A percentile compares a stretch with the other conserved stretches of the same genome.
These are phyloP conservation scores for Phytophthora brassicae DNA, from an alignment of 352 stramenopile species.

Conservation along the genomic window DNA sequence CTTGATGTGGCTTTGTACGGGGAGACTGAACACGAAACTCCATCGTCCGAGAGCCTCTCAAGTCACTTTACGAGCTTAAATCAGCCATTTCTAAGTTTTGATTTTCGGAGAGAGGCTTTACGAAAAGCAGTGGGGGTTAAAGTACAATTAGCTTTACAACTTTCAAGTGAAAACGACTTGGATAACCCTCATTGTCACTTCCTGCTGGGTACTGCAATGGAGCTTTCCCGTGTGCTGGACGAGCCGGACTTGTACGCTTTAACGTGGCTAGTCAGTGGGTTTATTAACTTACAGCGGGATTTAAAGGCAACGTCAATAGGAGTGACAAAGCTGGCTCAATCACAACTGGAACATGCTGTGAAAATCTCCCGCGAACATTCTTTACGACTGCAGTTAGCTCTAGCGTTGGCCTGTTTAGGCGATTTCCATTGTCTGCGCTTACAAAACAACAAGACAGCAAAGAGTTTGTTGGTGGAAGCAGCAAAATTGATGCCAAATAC, in stretches of 20 bases:
- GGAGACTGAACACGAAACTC: constrained; percentile 21
- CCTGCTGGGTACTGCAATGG: constrained; percentile 43
- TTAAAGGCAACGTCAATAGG: constrained; percentile 5
- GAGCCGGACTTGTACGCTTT: constrained; percentile 48
- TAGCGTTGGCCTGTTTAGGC: constrained; percentile 41
- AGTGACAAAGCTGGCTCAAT: constrained; percentile 25
- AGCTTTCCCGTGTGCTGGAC: constrained; percentile 37
- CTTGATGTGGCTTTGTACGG: constrained; percentile 32
- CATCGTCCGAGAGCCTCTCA: constrained; percentile 10
- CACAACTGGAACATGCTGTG: constrained; percentile 37
- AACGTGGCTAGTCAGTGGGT: constrained; percentile 48
- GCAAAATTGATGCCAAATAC: constrained; percentile 33
- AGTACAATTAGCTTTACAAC: constrained; percentile 45
- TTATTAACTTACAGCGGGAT: constrained; percentile 39
- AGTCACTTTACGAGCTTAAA: constrained; percentile 11
- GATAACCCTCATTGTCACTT: constrained; percentile 33
- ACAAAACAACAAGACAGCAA: constrained; percentile 11
- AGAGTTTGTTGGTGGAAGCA: constrained; percentile 32
- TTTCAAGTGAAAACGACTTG: constrained; percentile 34
- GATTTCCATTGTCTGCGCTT: constrained; percentile 31
- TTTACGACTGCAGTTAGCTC: constrained; percentile 31
- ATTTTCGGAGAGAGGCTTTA: constrained; percentile 38
- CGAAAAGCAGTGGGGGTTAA: constrained; percentile 40
- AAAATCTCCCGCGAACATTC: constrained; percentile 40
- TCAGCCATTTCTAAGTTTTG: constrained; percentile 26